phyloP scores from a whole-genome alignment of 129 eudicot genomes.

The sunflower (Helianthus annuus) region DNA sequence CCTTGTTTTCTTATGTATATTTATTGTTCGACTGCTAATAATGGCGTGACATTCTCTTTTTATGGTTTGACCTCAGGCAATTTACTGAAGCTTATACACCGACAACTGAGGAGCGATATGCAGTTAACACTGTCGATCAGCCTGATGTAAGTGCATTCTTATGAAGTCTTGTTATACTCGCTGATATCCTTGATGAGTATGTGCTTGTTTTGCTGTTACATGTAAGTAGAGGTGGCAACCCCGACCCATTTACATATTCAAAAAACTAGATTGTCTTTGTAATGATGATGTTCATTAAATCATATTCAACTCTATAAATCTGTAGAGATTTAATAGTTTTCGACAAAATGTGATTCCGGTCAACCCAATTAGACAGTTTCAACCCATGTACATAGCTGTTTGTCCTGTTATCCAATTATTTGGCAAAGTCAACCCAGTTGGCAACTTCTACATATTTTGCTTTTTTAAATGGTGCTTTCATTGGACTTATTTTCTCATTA shows the following conservation, averaged over 20 bases:
- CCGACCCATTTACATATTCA: not conserved
- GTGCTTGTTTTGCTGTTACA: constrained; percentile 1
- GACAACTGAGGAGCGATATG: constrained; percentile 72
- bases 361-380: not conserved
- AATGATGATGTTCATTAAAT: not conserved
- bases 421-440: not conserved
- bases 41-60: constrained; percentile 13
- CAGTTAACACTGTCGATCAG: constrained; percentile 71
- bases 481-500: constrained; percentile 8
- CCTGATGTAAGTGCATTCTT: constrained; percentile 51
- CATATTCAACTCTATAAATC: not conserved
- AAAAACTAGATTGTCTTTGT: not conserved
- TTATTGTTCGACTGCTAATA: constrained; percentile 8
- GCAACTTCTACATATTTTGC: not conserved
- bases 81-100: constrained; percentile 65
- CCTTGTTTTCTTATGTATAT: not conserved
- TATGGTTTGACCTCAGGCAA: constrained; percentile 48
- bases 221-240: constrained; percentile 6
- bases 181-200: not conserved
- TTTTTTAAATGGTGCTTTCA: not conserved
- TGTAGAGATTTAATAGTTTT: not conserved
- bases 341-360: no score
- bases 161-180: constrained; percentile 5
- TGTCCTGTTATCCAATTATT: not conserved
- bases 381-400: not conserved